Evolutionary conservation across 257 asterid genomes (phyloP).

Genomic region (Datura wrightii): DNA sequence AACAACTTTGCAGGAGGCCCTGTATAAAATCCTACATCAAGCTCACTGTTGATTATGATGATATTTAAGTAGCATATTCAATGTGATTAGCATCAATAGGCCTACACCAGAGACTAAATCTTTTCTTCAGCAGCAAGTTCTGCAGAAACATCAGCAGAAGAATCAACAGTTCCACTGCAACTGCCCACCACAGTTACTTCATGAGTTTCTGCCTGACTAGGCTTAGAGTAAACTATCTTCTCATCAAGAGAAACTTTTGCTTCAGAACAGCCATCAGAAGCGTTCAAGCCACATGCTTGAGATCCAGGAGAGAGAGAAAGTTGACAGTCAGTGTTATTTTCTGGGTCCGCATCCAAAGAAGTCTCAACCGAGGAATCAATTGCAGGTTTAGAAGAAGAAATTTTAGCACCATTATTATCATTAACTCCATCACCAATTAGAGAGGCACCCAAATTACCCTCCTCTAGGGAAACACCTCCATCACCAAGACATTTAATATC

Average conservation of each 20-base stretch:
- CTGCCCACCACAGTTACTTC: background rate
- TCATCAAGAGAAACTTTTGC: background rate
- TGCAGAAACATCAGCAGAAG: constrained; percentile 19
- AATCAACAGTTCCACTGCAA: constrained; percentile 27
- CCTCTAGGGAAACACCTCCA: background rate
- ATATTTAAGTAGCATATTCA: constrained; percentile 17
- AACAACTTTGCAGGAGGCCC: background rate
- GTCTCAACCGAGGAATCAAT: constrained; percentile 8
- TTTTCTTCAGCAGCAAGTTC: constrained; percentile 29
- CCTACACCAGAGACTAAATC: constrained; percentile 16
- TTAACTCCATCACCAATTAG: constrained; percentile 20
- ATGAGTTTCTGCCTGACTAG: background rate
- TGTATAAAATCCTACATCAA: constrained; percentile 20
- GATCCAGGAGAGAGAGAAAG: constrained; percentile 27
- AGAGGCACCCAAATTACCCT: constrained; percentile 17
- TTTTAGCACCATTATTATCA: constrained; percentile 21
- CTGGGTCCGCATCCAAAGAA: constrained; percentile 9
- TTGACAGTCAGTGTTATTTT: background rate
- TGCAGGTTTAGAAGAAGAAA: constrained; percentile 16
- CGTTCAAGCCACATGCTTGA: constrained; percentile 21
- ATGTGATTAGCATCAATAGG: constrained; percentile 14
- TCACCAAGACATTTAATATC: background rate
- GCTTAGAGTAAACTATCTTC: constrained; percentile 21
- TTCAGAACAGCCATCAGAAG: constrained; percentile 16
- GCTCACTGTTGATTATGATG: background rate